Evolutionary conservation across 495 filamentous ascomycete genomes (phyloP), one percentile per base, ranked within the genome.

Genomic region (Penicillium ucsense): DNA sequence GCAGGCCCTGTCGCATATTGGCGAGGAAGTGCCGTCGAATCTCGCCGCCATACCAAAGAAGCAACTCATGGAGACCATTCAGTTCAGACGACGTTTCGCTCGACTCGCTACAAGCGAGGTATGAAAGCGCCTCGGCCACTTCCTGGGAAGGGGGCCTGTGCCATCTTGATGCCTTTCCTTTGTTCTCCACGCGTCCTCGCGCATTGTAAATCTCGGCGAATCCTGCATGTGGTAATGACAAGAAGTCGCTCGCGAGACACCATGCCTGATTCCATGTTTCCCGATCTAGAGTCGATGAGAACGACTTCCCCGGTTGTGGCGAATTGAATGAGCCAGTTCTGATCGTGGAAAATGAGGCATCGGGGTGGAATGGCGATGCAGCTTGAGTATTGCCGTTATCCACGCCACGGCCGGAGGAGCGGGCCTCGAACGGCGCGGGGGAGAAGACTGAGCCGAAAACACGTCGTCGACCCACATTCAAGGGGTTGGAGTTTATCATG

Each of bases 221-320:
- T 3, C 61, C 63, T 4, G 38, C 46, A 33, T 71, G 62, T 8
- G 82, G 79, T 3, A 88, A 63, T 4, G 70, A 62, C 10, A 90
- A 74, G 40, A 76, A 79, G 35, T 71, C 66, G 8, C 82, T 87
- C 39, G 83, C 84, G 3, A 72, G 63, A 57, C 79, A 77, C 83
- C 86, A 88, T 35, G 84, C 79, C 45, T 77, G 73, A 52, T 85
- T 77, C 75, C 81, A 88, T 45, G 64, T 64, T 45, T 72, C 67
- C 57, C 83, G 81, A 48, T 87, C 78, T 35, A 57, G 49, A 33
- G 56, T 47, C 41, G 50, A 11, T 41, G 54, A 20, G 36, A 45
- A 4, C 35, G 30, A 36, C 30, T 11, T 32, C 6, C 37, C 38
- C 28, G 46, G 49, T 11, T 43, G 36, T 27, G 40, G 36, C 2